phyloP scores from a whole-genome alignment of 495 filamentous ascomycete genomes.

The Cladorrhinum samala region DNA sequence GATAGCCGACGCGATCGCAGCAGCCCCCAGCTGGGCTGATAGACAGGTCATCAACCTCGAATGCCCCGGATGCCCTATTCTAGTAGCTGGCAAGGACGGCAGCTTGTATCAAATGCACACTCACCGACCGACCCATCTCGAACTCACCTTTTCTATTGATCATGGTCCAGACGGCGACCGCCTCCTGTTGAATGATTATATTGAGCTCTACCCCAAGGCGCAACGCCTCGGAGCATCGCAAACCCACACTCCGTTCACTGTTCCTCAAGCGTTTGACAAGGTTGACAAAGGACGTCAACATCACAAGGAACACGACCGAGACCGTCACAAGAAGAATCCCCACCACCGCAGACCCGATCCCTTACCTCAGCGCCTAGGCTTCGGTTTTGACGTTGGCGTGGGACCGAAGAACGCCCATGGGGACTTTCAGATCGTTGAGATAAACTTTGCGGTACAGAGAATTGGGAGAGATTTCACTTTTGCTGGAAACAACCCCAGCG shows the following conservation, averaged over 20 bases:
- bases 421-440: conserved; percentile 33
- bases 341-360: conserved; percentile 8
- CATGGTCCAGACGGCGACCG: conserved; percentile 24
- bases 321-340: conserved; percentile 12
- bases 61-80: conserved; percentile 39
- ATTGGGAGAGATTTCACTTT: too few relatives aligned
- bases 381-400: conserved; percentile 24
- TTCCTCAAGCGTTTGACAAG: conserved; percentile 22
- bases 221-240: too few relatives aligned
- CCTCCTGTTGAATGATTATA: conserved; percentile 39
- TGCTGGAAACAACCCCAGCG: conserved; percentile 39
- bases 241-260: conserved; percentile 20
- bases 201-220: conserved; percentile 37
- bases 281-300: conserved; percentile 1
- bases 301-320: conserved; percentile 11
- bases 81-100: conserved; percentile 20
- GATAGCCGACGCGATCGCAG: conserved; percentile 11
- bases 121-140: conserved; percentile 34
- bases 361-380: conserved; percentile 32
- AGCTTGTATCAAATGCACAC: conserved; percentile 16
- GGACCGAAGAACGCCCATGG: conserved; percentile 25
- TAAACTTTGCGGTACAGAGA: too few relatives aligned
- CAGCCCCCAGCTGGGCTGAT: conserved; percentile 7
- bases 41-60: conserved; percentile 29
- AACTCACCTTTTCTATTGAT: conserved; percentile 35